A percentile compares a stretch with the other conserved stretches of the same genome.
Conservation (phyloP, 2,329 filamentous ascomycete genomes). For the Endothia cerciana region DNA sequence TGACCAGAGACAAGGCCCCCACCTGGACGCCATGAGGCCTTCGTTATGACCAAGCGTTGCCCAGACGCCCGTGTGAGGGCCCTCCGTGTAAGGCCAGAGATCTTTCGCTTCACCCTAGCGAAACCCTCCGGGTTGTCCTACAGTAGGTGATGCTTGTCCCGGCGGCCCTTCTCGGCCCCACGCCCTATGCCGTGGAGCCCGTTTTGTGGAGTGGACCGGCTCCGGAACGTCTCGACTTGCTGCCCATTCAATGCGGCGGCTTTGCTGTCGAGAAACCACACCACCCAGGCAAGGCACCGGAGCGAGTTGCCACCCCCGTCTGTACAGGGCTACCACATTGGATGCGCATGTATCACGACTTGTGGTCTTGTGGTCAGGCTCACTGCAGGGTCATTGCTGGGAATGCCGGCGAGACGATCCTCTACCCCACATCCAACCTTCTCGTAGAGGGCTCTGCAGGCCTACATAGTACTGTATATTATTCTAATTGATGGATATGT, state of each 20-base stretch:
- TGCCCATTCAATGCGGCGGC: too few species aligned
- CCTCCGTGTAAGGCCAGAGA: too few species aligned
- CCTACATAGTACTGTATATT: neutral
- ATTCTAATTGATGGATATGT: neutral
- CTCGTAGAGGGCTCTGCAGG: neutral
- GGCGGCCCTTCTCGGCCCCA: neutral
- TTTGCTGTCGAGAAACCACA: neutral
- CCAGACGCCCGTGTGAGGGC: too few species aligned
- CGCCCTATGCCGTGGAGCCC: neutral
- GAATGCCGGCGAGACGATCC: neutral
- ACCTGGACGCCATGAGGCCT: neutral
- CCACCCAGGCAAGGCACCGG: neutral
- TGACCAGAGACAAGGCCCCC: neutral
- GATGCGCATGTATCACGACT: neutral
- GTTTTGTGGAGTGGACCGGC: neutral
- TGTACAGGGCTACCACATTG: neutral
- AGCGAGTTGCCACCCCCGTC: neutral
- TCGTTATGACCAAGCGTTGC: neutral
- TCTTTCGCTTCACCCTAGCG: too few species aligned
- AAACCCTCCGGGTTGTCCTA: too few species aligned
- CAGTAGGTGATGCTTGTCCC: too few species aligned
- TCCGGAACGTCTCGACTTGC: neutral
- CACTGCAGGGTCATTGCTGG: too few species aligned
- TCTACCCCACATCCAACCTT: neutral
- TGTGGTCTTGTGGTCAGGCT: neutral